Evolutionary conservation across 768 basidiomycete species (phyloP), one percentile per base, ranked within the genome.

Genomic region (Flagelloscypha sp.): DNA sequence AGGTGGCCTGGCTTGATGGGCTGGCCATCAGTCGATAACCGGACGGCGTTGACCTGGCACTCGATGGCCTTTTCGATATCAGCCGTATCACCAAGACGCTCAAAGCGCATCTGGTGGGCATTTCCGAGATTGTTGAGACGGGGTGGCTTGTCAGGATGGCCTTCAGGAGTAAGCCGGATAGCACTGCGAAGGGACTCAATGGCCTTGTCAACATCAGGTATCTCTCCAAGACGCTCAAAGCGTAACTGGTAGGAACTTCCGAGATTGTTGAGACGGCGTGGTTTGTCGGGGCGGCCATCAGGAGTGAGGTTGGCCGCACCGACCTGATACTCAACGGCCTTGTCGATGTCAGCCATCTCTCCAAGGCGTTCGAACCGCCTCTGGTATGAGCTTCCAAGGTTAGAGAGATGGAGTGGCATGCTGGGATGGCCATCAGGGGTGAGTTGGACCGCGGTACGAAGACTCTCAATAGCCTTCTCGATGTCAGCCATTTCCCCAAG

Each of bases 51-150:
- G 20, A 43, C n/a, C n/a, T 40, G 36, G 12, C 17, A 12, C 5
- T 35, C 28, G 9, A 48, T 53, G 1, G 45, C 42, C 24, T 40
- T 21, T 27, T 58, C 44, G 20, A 63, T 22, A 35, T 61, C 55
- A 32, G 41, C 36, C 13, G 37, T 24, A 10, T 47, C 36, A 3
- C 54, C 48, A 4, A 51, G 38, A 11, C 35, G 18, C 22, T 53
- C 48, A 43, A 49, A 62, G 16, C 38, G 51, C 40, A 21, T 5
- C 15, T 37, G 32, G 17, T 57, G 37, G 0, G 47, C 37, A 30
- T 28, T 41, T 7, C 46, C 57, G 5, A 63, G 45, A 22, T 52
- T 48, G 20, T 43, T 21, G 13, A 52, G 43, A 2, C 24, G 33
- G n/a, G 22, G 12, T 15, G 46, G 38, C 8, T 46, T 46, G 16